Evolutionary conservation across 129 eudicot species (phyloP), one percentile per base, ranked within the genome.

Genomic region (Lactuca saligna): DNA sequence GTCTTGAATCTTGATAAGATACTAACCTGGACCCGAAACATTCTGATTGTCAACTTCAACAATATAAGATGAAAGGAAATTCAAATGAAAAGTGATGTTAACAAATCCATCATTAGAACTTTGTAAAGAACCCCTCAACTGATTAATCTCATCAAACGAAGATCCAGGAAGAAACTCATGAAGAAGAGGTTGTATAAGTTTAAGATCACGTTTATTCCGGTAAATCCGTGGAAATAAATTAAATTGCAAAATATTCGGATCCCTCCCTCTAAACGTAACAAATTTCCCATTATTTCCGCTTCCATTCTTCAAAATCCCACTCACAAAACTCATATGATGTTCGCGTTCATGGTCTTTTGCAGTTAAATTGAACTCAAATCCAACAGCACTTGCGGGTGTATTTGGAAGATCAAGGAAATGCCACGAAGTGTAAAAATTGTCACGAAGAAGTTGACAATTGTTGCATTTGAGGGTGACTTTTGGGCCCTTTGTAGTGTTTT

Each of bases 121-220:
- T 61, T 89, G 79, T 31, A 93, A 83, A 17, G 97, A 89, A 2
- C 77, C 70, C 66, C 73, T 91, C 34, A 93, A 75, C 70, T 78
- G 84, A 81, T 65, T 86, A 46, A 60, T 72, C 64, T 89, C 95
- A 14, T 84, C 54, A 78, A 79, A 75, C 65, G 60, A 83, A 14
- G 97, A 85, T 29, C 95, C 98, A 15, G 95, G 98, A 51, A 93
- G 82, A 54, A 89, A 93, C 65, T 89, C 97, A 37, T 93, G 95
- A 79, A 93, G 81, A 46, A 87, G 84, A 69, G 98, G 98, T 46
- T 93, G 97, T 65, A 93, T 81, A 76, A 93, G 95, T 86, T 83
- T 89, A 4, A 93, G 76, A 49, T 78, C 89, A 65, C 82, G 84
- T 32, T 79, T 50, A 74, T 87, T 93, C 17, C 65, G 85, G 84